Conservation (phyloP, 352 stramenopile genomes). For the Phytophthora melonis region DNA sequence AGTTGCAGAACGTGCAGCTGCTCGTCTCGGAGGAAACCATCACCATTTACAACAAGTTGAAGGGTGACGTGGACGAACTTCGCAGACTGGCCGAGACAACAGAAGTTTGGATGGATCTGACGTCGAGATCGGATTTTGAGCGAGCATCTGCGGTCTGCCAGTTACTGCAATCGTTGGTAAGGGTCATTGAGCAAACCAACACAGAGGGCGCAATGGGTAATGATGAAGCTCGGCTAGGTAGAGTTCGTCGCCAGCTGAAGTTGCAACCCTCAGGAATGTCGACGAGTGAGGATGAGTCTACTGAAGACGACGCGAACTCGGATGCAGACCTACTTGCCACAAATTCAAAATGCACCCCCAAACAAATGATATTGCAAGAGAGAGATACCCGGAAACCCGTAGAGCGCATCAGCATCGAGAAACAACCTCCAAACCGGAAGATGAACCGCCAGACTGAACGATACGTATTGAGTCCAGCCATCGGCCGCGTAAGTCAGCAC, state of each 20-base stretch:
- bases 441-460: constrained; percentile 34
- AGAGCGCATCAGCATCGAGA: constrained; percentile 44
- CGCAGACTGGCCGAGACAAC: constrained; percentile 74
- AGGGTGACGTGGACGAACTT: constrained; percentile 73
- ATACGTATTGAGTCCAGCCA: constrained; percentile 46
- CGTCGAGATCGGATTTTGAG: constrained; percentile 75
- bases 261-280: constrained; percentile 20
- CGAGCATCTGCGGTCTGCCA: constrained; percentile 59
- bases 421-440: constrained; percentile 63
- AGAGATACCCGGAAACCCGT: constrained; percentile 10
- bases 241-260: constrained; percentile 21
- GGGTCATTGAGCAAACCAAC: constrained; percentile 43
- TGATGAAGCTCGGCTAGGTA: constrained; percentile 2
- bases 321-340: constrained; percentile 31
- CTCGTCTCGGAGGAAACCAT: constrained; percentile 73
- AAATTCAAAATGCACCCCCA: constrained; percentile 40
- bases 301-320: constrained; percentile 27
- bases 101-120: constrained; percentile 87
- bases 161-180: constrained; percentile 53
- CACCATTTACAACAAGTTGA: constrained; percentile 69
- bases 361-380: constrained; percentile 3
- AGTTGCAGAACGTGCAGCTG: constrained; percentile 68
- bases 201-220: not conserved
- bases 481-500: constrained; percentile 59
- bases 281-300: constrained; percentile 17